These are phyloP conservation scores for Paramecium octaurelia DNA, from an alignment of 73 alveolate species.

Conservation along the genomic window DNA sequence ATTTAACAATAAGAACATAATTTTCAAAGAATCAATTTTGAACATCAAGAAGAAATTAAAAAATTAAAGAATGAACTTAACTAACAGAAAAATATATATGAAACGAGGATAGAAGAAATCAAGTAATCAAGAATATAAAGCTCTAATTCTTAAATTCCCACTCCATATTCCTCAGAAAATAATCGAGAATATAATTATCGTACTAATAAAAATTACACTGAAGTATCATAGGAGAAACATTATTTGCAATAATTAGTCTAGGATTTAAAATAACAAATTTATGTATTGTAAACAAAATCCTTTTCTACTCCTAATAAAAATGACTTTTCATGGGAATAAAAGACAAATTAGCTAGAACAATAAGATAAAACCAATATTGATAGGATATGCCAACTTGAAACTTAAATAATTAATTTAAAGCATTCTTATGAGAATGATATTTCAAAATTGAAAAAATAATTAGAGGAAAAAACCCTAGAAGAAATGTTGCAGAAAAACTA, in stretches of 20 bases:
- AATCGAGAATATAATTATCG: conserved; percentile 7
- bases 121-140: neutral
- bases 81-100: neutral
- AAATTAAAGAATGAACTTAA: neutral
- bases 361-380: neutral
- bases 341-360: neutral
- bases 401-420: neutral
- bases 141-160: neutral
- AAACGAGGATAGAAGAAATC: neutral
- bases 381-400: neutral
- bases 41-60: neutral
- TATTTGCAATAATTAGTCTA: neutral
- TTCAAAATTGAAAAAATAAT: neutral
- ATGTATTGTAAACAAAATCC: neutral
- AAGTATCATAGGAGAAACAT: neutral
- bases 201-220: neutral
- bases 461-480: neutral
- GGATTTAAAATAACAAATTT: neutral
- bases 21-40: neutral
- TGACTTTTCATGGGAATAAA: neutral
- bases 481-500: neutral
- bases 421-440: neutral
- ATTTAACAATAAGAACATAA: neutral
- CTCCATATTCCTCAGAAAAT: neutral
- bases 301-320: neutral